phyloP scores from a whole-genome alignment of 306 rosid species.

The Dalbergia cultrata region DNA sequence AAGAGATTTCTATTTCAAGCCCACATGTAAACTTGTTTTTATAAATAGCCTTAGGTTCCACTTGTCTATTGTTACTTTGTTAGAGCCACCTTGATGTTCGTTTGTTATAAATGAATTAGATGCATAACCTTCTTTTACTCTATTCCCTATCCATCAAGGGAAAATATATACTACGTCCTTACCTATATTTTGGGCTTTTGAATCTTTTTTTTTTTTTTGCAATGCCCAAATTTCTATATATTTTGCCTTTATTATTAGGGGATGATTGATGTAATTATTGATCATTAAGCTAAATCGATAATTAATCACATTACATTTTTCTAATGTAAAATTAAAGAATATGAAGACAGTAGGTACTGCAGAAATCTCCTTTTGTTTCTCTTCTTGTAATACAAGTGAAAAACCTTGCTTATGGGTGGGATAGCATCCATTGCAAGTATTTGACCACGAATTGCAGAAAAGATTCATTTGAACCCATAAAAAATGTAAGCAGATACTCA shows the following conservation, averaged over 20 bases:
- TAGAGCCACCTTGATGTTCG: conserved; percentile 26
- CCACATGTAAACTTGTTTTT: conserved; percentile 35
- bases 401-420: too few relatives aligned
- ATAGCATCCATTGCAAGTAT: too few relatives aligned
- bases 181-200: conserved; percentile 36
- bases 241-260: too few relatives aligned
- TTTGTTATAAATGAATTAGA: conserved; percentile 41
- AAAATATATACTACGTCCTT: conserved; percentile 32
- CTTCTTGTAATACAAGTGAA: too few relatives aligned
- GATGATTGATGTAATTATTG: too few relatives aligned
- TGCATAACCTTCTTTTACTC: conserved; percentile 43
- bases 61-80: conserved; percentile 30
- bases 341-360: too few relatives aligned
- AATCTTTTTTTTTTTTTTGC: conserved; percentile 24
- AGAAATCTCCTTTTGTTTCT: too few relatives aligned
- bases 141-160: conserved; percentile 22
- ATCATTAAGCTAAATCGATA: too few relatives aligned
- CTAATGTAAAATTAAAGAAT: conserved; percentile 48
- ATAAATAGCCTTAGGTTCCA: conserved; percentile 41
- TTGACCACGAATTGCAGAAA: too few relatives aligned
- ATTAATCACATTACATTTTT: not conserved
- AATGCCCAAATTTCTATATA: too few relatives aligned
- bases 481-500: too few relatives aligned
- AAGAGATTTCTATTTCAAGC: conserved; percentile 39
- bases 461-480: too few relatives aligned